phyloP scores from a whole-genome alignment of 805 yeast species.

The Priceomyces medius region DNA sequence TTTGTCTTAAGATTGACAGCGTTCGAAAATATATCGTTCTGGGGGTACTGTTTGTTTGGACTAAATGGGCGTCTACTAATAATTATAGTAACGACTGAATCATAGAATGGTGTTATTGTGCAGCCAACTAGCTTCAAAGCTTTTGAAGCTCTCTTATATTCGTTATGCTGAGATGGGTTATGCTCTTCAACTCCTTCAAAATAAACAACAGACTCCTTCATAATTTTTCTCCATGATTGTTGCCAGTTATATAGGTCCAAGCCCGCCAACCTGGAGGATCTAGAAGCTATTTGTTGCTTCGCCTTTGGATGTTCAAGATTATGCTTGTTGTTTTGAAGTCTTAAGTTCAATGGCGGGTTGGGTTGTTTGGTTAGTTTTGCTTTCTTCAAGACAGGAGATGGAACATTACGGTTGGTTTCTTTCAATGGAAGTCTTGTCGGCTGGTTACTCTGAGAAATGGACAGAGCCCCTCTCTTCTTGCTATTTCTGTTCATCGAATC shows the following conservation, averaged over 20 bases:
- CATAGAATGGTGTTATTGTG: conserved; percentile 44
- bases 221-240: conserved; percentile 59
- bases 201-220: conserved; percentile 58
- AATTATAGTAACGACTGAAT: conserved; percentile 68
- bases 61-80: conserved; percentile 61
- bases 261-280: conserved; percentile 37
- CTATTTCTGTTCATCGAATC: conserved; percentile 3
- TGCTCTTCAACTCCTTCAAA: conserved; percentile 53
- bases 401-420: conserved; percentile 41
- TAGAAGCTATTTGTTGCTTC: conserved; percentile 7
- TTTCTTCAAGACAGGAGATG: conserved; percentile 36
- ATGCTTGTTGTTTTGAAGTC: conserved; percentile 7
- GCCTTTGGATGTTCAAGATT: conserved; percentile 4
- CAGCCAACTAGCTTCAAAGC: conserved; percentile 51
- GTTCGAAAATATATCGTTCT: conserved; percentile 62
- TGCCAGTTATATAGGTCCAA: conserved; percentile 60
- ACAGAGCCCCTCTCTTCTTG: conserved; percentile 4
- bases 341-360: neutral
- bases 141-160: conserved; percentile 42
- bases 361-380: conserved; percentile 19
- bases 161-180: conserved; percentile 34
- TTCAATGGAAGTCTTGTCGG: conserved; percentile 34
- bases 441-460: neutral
- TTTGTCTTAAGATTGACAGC: conserved; percentile 65
- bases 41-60: conserved; percentile 39